A percentile compares a stretch with the other conserved stretches of the same genome.
phyloP scores from a whole-genome alignment of 495 filamentous ascomycete species.

The Neurospora sp. region DNA sequence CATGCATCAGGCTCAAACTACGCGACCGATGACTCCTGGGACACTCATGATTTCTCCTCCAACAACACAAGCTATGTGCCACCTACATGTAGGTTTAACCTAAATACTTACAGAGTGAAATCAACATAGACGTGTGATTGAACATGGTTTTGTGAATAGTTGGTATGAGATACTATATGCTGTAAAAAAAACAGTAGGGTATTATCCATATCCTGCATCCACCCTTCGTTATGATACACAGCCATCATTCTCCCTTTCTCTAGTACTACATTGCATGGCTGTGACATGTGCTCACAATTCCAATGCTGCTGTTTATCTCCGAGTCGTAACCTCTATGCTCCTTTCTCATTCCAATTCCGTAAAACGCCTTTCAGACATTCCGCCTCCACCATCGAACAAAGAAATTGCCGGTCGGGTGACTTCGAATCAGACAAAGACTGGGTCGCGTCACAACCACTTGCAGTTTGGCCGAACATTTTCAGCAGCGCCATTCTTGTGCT shows the following conservation, averaged over 20 bases:
- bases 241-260: background rate
- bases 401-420: background rate
- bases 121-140: background rate
- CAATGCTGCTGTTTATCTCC: background rate
- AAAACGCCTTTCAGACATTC: background rate
- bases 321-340: background rate
- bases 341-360: background rate
- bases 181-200: background rate
- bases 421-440: background rate
- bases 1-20: background rate
- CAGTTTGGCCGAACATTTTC: background rate
- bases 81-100: too few species aligned
- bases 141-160: background rate
- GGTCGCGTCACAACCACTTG: background rate
- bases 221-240: background rate
- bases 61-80: background rate
- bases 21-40: background rate
- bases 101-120: too few species aligned
- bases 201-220: background rate
- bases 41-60: background rate
- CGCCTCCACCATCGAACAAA: background rate
- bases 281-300: background rate
- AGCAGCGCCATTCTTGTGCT: background rate
- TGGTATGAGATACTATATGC: background rate
- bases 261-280: background rate